Base-by-base conservation (phyloP, 192 early-diverging fungal genomes). In the Coemansia sp. region DNA sequence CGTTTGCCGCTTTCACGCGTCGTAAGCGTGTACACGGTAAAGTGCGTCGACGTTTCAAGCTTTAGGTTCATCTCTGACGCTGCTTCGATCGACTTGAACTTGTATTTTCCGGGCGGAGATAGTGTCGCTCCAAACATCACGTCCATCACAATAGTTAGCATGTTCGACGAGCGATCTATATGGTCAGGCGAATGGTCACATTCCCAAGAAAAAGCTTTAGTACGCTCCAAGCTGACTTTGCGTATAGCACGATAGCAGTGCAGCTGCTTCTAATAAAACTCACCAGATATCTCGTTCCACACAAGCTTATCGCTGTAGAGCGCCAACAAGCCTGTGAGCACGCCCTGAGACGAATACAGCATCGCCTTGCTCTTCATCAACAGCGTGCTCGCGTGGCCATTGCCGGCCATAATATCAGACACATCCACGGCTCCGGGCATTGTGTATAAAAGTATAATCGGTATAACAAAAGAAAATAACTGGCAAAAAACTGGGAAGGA, bases 71-170 rank as follows among this genome's bases (percentile, higher is more conserved):
- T 31, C 12, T 36, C 57, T 4, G 65, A 65, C 14, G 70, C 74
- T 10, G 71, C 62, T 60, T 72, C 80, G 36, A 76, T 65, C 38
- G 80, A 77, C 53, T 69, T 71, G 75, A 74, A 77, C 74, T 82
- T 82, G 71, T 68, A 72, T 53, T 77, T 76, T 28, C 60, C 65
- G 3, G 71, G 55, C 15, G 74, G 74, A 28, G 74, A 77, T 55
- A 82, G 68, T 23, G 74, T 77, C 0, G 68, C 74, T 14, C 80
- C 80, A 60, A 77, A 82, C 60, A 82, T 42, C 20, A 73, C 71
- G 56, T 77, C 65, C 64, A 68, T 73, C 12, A 75, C 69, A 22
- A 82, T 77, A 2, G 74, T 68, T 25, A 82, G 62, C 62, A 74
- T 69, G 64, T 73, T 75, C 10, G 73, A 56, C 37, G 71, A 67